A percentile compares a stretch with the other conserved stretches of the same genome.
Conservation (phyloP, 495 filamentous ascomycete species). For the Aspergillus funiculosus region DNA sequence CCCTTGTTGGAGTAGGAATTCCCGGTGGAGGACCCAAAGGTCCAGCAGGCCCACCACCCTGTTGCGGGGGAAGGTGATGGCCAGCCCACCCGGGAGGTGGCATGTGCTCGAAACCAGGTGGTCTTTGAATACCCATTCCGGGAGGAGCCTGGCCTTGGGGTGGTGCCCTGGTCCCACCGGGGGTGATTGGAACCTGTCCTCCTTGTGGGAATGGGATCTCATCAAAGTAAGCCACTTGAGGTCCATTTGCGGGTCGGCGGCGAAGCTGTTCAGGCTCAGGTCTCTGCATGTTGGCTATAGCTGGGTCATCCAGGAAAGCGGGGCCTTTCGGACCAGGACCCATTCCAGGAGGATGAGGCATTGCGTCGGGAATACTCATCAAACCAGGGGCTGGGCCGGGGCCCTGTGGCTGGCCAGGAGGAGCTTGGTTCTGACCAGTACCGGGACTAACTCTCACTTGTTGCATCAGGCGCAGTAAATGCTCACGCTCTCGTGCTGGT, state of each 20-base stretch:
- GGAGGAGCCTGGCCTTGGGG: conserved; percentile 32
- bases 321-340: conserved; percentile 35
- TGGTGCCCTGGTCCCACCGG: conserved; percentile 32
- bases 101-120: conserved; percentile 46
- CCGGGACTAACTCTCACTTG: conserved; percentile 37
- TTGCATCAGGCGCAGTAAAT: conserved; percentile 50
- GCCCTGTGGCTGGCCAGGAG: conserved; percentile 31
- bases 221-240: conserved; percentile 44
- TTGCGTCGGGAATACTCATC: conserved; percentile 39
- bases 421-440: conserved; percentile 20
- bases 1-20: conserved; percentile 36
- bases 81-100: conserved; percentile 41
- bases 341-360: conserved; percentile 42
- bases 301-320: conserved; percentile 42
- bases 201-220: conserved; percentile 37
- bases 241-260: conserved; percentile 35
- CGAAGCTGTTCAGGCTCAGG: conserved; percentile 41
- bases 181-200: conserved; percentile 34
- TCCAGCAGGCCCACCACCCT: conserved; percentile 30
- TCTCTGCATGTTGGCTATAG: conserved; percentile 44
- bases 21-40: conserved; percentile 45
- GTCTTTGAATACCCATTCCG: conserved; percentile 40
- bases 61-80: conserved; percentile 33
- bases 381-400: conserved; percentile 35
- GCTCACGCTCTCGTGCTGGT: conserved; percentile 42